Evolutionary conservation across 352 stramenopile species (phyloP), one percentile per base, ranked within the genome.

Genomic region (Plasmopara muralis): DNA sequence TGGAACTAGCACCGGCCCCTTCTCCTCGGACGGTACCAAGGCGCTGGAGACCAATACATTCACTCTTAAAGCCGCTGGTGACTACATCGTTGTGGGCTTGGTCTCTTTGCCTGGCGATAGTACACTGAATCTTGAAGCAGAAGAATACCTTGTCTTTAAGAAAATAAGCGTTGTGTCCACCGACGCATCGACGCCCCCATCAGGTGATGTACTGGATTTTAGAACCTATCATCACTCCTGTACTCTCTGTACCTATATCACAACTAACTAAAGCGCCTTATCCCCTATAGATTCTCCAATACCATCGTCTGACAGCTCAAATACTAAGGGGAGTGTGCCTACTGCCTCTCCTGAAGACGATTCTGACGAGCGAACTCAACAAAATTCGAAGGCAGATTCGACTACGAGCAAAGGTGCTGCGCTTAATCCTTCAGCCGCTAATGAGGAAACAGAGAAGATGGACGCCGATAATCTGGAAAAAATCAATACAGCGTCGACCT

Each of bases 81-180:
- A 85, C 25, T 91, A 77, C 58, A 68, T 88, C 35, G 56, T 91
- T 38, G 70, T 86, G 34, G 80, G 74, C 10, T 71, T 83, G 8
- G 66, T 89, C 31, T 62, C 68, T 12, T 50, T 91, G n/a, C 75
- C 76, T 0, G 76, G 76, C 9, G 74, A 87, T 50, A 57, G 57
- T 45, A 47, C 62, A 25, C 68, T 86, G 25, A 62, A 67, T 9
- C 51, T 89, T 14, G 71, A 56, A 56, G 72, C 66, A 18, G 69
- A 67, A 29, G 76, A 91, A 57, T 91, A 80, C 55, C 18, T 91
- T 14, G 64, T 71, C 9, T 83, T 91, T 55, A 64, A 77, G 50
- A 87, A 77, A 46, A 73, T 89, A 62, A 76, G 56, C 48, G 57
- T 91, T 43, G 70, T 85, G 33, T 74, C 77, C 9, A 64, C 62